Evolutionary conservation across 352 stramenopile species (phyloP), one percentile per base, ranked within the genome.

Genomic region (Phytophthora megakarya): DNA sequence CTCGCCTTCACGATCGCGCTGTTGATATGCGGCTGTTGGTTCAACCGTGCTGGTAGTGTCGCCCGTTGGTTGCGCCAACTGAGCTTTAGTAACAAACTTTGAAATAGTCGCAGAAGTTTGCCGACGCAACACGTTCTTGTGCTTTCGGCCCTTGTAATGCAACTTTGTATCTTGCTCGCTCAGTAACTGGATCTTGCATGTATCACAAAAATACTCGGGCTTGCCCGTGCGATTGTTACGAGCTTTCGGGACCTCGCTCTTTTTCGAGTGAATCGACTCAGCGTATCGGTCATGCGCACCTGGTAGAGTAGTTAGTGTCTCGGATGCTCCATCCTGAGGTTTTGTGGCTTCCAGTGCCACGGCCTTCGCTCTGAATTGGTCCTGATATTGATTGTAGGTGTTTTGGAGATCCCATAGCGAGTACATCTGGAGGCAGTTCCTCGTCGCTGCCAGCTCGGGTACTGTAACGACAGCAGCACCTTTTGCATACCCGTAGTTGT

Each of bases 111-210:
- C 69, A 0, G 80, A 73, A 19, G 75, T 73, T 21, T 80, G 61
- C 23, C 70, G 62, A 43, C 83, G 79, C 40, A 90, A 33, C 49
- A 88, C 81, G 49, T 90, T 90, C 72, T 95, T 93, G 78, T 95
- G 87, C 35, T 86, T 88, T 65, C 92, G 92, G 39, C 87, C 87
- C 53, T 91, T 89, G 40, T 65, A 69, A 64, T 95, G 87, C 33
- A 93, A 61, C 37, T 70, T 80, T 0, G 90, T 71, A 63, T 95
- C 86, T 57, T 91, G 72, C 42, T 90, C 78, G 51, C 86, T 95
- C 16, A 88, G 59, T 42, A 93, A 53, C 28, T 93, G 84, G 26
- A 93, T 57, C 6, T 84, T 74, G 58, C 86, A 95, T 28, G 76
- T 53, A 19, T 84, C 65, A 43, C 86, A 95, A 58, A 80, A 93